Base-by-base conservation (phyloP, 129 eudicot species). In the Smallanthus sonchifolius region DNA sequence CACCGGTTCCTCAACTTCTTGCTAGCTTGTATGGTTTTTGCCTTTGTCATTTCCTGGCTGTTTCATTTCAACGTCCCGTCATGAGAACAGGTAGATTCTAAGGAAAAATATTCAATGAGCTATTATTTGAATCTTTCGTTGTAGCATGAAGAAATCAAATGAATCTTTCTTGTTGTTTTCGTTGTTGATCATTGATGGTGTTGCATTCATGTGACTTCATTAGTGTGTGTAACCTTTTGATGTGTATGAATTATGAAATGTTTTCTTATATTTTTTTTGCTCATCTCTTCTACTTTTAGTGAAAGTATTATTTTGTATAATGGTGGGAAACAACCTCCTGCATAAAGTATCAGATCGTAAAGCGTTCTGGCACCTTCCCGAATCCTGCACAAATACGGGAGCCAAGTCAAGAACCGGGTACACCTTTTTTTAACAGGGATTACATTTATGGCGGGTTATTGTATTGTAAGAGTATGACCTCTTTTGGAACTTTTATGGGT, bases 1-100 rank as follows among this genome's bases (percentile, higher is more conserved):
- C 94, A 89, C 75, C 89, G 95, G 69, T 93, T 93, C 66, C 89
- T 93, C 39, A 93, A 93, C 65, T 90, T 93, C 86, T 75, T 93
- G 84, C 83, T 93, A 48, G 98, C 96, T 48, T 93, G 98, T 71
- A 90, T 90, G 97, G 98, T 93, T n/a, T 90, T 93, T 59, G 98
- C 96, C 67, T 93, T 93, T 80, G 98, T 93, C 76, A 86, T 93
- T 66, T 92, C 98, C 19, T 92, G 98, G 98, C 83, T 92, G 57
- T 92, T 92, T 57, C 98, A 92, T 82, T 92, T 92, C 85, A 86
- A 92, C 9, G 92, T 87, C 11, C 88, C 84, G 7, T 83, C 89
- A 2, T 82, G 74, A 82, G 71, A 48, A 54, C 80, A 35, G 47
- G 67, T 64, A 35, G 67, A 63, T 78, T 67, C 30, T 35, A 14